Evolutionary conservation across 2,329 filamentous ascomycete species (phyloP), one percentile per base, ranked within the genome.

Genomic region (Diaporthe nobilis): DNA sequence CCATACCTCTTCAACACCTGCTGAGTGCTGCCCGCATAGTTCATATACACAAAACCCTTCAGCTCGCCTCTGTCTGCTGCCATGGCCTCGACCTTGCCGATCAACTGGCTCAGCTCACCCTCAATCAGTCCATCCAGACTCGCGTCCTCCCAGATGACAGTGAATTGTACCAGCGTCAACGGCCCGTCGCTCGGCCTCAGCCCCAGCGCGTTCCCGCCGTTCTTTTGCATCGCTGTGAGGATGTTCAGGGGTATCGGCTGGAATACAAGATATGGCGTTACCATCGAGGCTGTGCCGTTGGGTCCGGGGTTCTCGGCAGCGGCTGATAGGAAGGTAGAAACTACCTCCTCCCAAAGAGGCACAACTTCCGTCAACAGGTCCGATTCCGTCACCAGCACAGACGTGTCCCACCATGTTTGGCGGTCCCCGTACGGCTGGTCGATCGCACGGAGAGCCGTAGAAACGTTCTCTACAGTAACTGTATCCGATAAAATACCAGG

Each of bases 141-240:
- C 2, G 78, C 74, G 42, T 79, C 75, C 0, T 68, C 44, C 82
- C 84, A 84, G 3, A 57, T 71, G 7, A 74, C 51, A 8, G 77
- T 60, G 12, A 83, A n/a, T 73, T 84, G 81, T n/a, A 85, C 78
- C 72, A 84, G 79, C 49, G 81, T 78, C 47, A 83, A 28, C 2
- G 84, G 81, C 8, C 84, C 82, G 13, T 84, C 83, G 22, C 82
- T 79, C 3, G 80, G 79, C 34, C 82, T 79, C 25, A 88, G 77
- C 0, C 85, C 86, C 8, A 87, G 77, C 1, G 85, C 80, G 70
- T 88, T 88, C 17, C 85, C 85, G 6, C 85, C 85, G 22, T 83
- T 84, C 53, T 80, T 79, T 61, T 81, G 76, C 80, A 83, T 83
- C 10, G 79, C 74, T 17, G n/a, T 42, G 34, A 70, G 75, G 34